A percentile compares a stretch with the other conserved stretches of the same genome.
phyloP scores from a whole-genome alignment of 2,329 filamentous ascomycete genomes.

The Aspergillus proliferans region DNA sequence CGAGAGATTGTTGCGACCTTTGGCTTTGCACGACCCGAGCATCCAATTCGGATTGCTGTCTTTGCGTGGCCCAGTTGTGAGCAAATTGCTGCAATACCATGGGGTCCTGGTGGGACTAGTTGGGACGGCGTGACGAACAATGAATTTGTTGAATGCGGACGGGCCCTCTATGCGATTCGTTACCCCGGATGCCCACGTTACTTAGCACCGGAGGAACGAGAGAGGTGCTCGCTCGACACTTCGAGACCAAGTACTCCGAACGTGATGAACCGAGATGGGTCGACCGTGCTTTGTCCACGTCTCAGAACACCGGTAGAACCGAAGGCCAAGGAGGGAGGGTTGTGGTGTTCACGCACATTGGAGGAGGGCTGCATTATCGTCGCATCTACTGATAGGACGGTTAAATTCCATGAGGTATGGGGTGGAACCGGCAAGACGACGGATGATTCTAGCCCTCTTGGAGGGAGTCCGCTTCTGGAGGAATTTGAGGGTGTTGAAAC shows the following conservation, averaged over 20 bases:
- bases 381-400: conserved; percentile 81
- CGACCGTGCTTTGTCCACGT: conserved; percentile 4
- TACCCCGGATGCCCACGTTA: conserved; percentile 62
- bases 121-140: conserved; percentile 22
- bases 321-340: conserved; percentile 46
- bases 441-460: conserved; percentile 57
- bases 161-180: conserved; percentile 76
- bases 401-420: conserved; percentile 97
- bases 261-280: conserved; percentile 2
- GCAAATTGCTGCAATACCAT: conserved; percentile 78
- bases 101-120: conserved; percentile 53
- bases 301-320: conserved; percentile 18
- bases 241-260: neutral
- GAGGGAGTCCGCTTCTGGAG: conserved; percentile 80
- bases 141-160: conserved; percentile 30
- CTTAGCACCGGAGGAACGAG: conserved; percentile 3
- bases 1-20: conserved; percentile 91
- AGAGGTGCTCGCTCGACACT: neutral
- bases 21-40: conserved; percentile 85
- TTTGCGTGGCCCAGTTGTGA: conserved; percentile 92
- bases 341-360: conserved; percentile 50
- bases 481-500: conserved; percentile 69
- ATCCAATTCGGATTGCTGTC: conserved; percentile 80
- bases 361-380: conserved; percentile 83
- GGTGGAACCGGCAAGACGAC: conserved; percentile 53